A percentile compares a stretch with the other conserved stretches of the same genome.
Conservation (phyloP, 331 rosid species). For the Cydonia oblonga region DNA sequence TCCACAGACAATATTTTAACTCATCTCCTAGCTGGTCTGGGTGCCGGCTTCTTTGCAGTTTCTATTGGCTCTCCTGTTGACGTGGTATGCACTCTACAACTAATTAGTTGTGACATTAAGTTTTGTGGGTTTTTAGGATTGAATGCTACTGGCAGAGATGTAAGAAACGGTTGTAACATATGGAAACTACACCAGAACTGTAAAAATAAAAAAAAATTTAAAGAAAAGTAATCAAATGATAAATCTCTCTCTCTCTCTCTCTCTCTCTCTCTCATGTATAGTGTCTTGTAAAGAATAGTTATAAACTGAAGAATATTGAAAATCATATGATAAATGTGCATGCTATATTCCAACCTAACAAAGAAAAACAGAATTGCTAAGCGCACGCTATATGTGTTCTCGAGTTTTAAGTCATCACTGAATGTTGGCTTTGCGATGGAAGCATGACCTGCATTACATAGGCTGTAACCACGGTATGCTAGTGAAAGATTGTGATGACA, state of each 20-base stretch:
- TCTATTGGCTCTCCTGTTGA: constrained; percentile 95
- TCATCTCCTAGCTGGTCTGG: constrained; percentile 93
- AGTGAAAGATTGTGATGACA: constrained; percentile 21
- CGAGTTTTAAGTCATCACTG: background rate
- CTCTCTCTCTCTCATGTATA: background rate
- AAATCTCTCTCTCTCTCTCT: background rate
- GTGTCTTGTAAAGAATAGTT: too few species aligned
- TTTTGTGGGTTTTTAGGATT: background rate
- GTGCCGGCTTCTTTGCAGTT: constrained; percentile 93
- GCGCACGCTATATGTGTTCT: background rate
- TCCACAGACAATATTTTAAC: constrained; percentile 74
- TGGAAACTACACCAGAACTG: background rate
- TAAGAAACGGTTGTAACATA: background rate
- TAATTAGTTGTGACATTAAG: background rate
- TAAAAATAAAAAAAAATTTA: background rate
- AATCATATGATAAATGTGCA: too few species aligned
- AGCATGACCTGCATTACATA: constrained; percentile 9
- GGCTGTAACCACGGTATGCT: constrained; percentile 16
- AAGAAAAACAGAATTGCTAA: background rate
- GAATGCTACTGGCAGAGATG: background rate
- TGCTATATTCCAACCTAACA: background rate
- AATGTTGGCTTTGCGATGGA: constrained; percentile 1
- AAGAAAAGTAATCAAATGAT: background rate
- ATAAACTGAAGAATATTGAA: too few species aligned
- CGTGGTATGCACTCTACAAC: constrained; percentile 55